Conservation (phyloP, 2,329 filamentous ascomycete genomes). For the Trichoderma oligosporum region DNA sequence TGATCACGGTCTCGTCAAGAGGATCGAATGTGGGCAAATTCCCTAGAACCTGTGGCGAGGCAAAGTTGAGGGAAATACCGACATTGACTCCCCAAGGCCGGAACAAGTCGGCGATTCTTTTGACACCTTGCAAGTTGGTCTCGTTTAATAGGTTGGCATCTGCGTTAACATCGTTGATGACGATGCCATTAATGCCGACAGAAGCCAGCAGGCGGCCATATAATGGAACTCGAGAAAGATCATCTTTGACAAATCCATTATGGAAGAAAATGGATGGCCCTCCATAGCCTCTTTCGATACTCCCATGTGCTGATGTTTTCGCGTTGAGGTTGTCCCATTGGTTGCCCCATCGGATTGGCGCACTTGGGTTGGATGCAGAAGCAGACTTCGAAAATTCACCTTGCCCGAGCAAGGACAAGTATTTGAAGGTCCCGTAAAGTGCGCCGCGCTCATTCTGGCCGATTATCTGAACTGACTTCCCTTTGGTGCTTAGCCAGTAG, state of each 20-base stretch:
- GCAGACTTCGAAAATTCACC: constrained; percentile 48
- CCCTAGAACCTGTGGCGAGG: constrained; percentile 55
- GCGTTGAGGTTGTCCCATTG: constrained; percentile 65
- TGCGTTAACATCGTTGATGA: constrained; percentile 72
- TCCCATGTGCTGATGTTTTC: constrained; percentile 34
- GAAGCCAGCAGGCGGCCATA: constrained; percentile 66
- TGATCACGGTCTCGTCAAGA: constrained; percentile 54
- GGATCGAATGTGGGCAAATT: constrained; percentile 60
- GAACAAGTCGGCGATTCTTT: constrained; percentile 60
- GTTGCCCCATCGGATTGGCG: constrained; percentile 65
- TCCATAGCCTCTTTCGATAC: constrained; percentile 65
- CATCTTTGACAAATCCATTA: constrained; percentile 49
- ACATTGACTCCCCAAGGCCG: constrained; percentile 64
- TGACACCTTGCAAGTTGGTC: constrained; percentile 58
- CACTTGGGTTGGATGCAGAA: constrained; percentile 53
- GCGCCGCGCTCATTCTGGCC: constrained; percentile 16
- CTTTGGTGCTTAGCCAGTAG: constrained; percentile 54
- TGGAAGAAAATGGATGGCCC: constrained; percentile 67
- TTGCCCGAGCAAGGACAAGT: constrained; percentile 54
- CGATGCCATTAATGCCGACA: constrained; percentile 60
- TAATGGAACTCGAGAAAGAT: constrained; percentile 56
- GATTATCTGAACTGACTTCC: constrained; percentile 37
- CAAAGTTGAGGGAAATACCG: constrained; percentile 66
- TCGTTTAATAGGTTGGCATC: constrained; percentile 54
- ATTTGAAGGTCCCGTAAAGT: constrained; percentile 9